Evolutionary conservation across 169 alveolate species (phyloP).

Genomic region (Plasmodium chabaudi): DNA sequence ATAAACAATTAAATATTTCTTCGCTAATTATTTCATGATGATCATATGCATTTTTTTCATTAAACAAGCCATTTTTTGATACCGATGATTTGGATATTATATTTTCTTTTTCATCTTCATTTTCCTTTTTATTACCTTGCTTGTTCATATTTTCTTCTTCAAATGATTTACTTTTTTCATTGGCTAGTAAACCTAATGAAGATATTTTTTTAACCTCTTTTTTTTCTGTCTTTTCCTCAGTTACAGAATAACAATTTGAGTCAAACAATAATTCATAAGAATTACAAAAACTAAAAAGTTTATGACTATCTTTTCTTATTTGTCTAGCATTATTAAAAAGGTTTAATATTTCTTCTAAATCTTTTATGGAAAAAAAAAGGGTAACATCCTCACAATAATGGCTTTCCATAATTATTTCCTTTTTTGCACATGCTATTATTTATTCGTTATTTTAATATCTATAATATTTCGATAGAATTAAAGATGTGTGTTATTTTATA

Average conservation of each 20-base stretch:
- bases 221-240: background rate
- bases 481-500: no score
- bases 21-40: constrained; percentile 20
- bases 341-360: constrained; percentile 27
- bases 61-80: constrained; percentile 5
- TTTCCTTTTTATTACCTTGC: constrained; percentile 2
- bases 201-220: background rate
- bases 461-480: no score
- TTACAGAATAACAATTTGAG: constrained; percentile 18
- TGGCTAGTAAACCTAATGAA: background rate
- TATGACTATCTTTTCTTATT: constrained; percentile 8
- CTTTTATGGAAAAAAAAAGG: constrained; percentile 42
- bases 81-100: background rate
- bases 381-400: constrained; percentile 29
- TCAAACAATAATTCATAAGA: constrained; percentile 9
- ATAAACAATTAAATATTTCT: constrained; percentile 32
- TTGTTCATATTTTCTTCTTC: background rate
- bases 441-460: no score
- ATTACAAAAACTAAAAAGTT: constrained; percentile 6
- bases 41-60: constrained; percentile 23
- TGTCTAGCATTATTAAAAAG: constrained; percentile 16
- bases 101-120: background rate
- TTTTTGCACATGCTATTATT: no score
- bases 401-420: constrained; percentile 14
- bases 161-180: background rate